These are phyloP conservation scores for Skeletonema costatum DNA, from an alignment of 108 stramenopile genomes.

Conservation along the genomic window DNA sequence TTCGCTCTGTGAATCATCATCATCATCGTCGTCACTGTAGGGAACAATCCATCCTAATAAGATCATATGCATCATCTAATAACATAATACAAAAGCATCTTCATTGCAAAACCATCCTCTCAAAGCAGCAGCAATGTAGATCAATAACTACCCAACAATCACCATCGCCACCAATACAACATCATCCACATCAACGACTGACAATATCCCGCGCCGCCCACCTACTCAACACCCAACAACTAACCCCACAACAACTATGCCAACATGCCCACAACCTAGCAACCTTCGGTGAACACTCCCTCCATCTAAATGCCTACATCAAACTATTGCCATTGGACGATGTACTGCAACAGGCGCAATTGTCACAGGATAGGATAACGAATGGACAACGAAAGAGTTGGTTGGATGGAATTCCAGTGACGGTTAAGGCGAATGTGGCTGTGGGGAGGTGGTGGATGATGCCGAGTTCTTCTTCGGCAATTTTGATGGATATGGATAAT, in stretches of 20 bases:
- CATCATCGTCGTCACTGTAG: no score
- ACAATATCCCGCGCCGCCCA: constrained; percentile 32
- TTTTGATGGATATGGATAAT: constrained; percentile 53
- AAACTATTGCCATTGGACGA: constrained; percentile 34
- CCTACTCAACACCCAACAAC: constrained; percentile 3
- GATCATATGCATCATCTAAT: neutral
- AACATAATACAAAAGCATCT: no score
- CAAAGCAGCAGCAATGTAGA: neutral
- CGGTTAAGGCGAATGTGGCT: constrained; percentile 95
- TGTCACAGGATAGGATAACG: constrained; percentile 56
- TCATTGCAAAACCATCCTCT: neutral
- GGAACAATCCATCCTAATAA: neutral
- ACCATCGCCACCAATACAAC: neutral
- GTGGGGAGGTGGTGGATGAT: constrained; percentile 53
- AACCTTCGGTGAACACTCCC: constrained; percentile 33
- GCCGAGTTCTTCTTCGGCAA: constrained; percentile 83
- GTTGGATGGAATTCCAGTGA: constrained; percentile 91
- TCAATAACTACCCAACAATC: neutral
- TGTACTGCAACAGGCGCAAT: constrained; percentile 52
- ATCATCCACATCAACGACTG: constrained; percentile 3
- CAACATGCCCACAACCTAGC: constrained; percentile 39
- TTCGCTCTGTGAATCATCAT: no score
- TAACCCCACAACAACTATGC: constrained; percentile 35
- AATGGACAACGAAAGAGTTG: constrained; percentile 39
- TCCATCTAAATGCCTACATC: constrained; percentile 61